phyloP scores from a whole-genome alignment of 1,284 basidiomycete species.

The Ustilago crameri region DNA sequence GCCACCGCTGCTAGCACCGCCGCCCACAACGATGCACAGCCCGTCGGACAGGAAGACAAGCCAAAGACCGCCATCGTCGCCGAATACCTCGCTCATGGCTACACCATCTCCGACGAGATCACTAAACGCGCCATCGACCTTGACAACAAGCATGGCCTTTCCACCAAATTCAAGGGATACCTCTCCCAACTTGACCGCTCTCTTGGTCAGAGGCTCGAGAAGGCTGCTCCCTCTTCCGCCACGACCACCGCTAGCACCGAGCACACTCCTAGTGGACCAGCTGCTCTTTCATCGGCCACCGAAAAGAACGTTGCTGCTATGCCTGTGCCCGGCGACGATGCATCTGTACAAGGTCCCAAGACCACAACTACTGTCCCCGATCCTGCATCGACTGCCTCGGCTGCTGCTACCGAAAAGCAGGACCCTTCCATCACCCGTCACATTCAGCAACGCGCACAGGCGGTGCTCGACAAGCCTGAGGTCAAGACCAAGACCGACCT shows the following conservation, averaged over 20 bases:
- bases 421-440: slow-evolving; percentile 49
- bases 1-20: slow-evolving; percentile 8
- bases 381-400: slow-evolving; percentile 12
- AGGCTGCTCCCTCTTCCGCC: slow-evolving; percentile 29
- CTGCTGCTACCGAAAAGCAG: slow-evolving; percentile 12
- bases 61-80: slow-evolving; percentile 60
- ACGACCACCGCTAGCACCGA: slow-evolving; percentile 40
- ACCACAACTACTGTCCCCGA: slow-evolving; percentile 53
- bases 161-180: slow-evolving; percentile 52
- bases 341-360: slow-evolving; percentile 35
- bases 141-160: slow-evolving; percentile 61
- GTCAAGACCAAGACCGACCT: slow-evolving; percentile 56
- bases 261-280: slow-evolving; percentile 48
- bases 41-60: slow-evolving; percentile 61
- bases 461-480: slow-evolving; percentile 53
- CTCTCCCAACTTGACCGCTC: slow-evolving; percentile 56
- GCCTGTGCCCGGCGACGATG: slow-evolving; percentile 42
- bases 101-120: slow-evolving; percentile 59
- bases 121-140: slow-evolving; percentile 61
- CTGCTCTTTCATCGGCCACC: slow-evolving; percentile 41
- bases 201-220: slow-evolving; percentile 50
- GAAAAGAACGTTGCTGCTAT: slow-evolving; percentile 52
- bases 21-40: slow-evolving; percentile 26
- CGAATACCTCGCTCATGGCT: slow-evolving; percentile 60
- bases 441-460: slow-evolving; percentile 50